Evolutionary conservation across 106 monocot genomes (phyloP), one percentile per base, ranked within the genome.

Genomic region (Dendrobium catenatum): DNA sequence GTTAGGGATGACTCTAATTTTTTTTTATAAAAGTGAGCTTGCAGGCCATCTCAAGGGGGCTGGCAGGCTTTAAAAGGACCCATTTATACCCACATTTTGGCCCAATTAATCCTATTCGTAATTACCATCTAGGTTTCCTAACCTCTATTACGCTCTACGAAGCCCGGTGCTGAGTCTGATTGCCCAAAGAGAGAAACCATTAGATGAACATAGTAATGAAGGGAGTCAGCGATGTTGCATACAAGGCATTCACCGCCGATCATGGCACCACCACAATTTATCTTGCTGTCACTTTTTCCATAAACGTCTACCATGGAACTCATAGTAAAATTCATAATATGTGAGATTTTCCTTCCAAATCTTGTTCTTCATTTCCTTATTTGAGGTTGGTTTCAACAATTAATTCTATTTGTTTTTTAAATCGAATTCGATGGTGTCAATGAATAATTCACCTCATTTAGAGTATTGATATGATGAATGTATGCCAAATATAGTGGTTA

Each of bases 271-370:
- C 88, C 51, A 92, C 92, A 31, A 42, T 92, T 66, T 92, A 84
- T 81, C 89, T 92, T 29, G 75, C 84, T 42, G 88, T 46, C 49
- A 89, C 85, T 87, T 92, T 92, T 87, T 89, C 89, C 87, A 33
- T 87, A 64, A 92, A 89, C 79, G 83, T 92, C 79, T 92, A 92
- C 84, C 77, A 84, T 13, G 92, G 89, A 56, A 67, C 75, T 82
- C 89, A 20, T 92, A 89, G 92, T 89, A 92, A 86, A 79, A 49
- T 33, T 79, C 89, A 64, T 89, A 92, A 85, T 82, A 89, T 41
- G 92, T 91, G 79, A 42, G 77, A 26, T 77, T 44, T 9, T 48
- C 29, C 29, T 29, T 29, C 40, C 27, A 15, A 41, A n/a, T 20
- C 0, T 72, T 72, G 72, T 13, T 72, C 31, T 40, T n/a, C 42